Evolutionary conservation across 495 filamentous ascomycete species (phyloP), one percentile per base, ranked within the genome.

Genomic region (Penicillium ochrochloron): DNA sequence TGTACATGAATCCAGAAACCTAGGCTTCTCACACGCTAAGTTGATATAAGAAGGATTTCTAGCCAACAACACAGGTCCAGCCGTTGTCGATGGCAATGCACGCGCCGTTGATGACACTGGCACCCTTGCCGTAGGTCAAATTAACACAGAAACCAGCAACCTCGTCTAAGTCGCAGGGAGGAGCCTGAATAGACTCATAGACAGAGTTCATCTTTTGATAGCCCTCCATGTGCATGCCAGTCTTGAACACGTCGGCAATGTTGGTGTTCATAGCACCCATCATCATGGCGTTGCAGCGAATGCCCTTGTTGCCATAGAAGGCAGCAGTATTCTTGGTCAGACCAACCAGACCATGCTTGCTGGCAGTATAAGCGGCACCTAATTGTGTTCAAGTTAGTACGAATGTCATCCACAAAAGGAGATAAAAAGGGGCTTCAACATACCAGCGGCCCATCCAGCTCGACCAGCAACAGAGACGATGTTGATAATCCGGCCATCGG

Each of bases 271-370:
- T 87, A 10, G 69, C 83, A 23, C 86, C 87, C 50, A 85, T 70
- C 73, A 83, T 73, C 57, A 89, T 71, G 0, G 83, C 85, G 41
- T 88, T 80, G 64, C 78, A 82, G 51, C 81, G 79, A 68, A 90
- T 87, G 23, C 84, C 83, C 71, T 85, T 83, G 42, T 72, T 75
- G 0, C 78, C 82, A 70, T 89, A 89, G 72, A 75, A 85, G 0
- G 81, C 78, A 2, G 86, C 86, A 33, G 86, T 89, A 70, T 82
- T 88, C 73, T 89, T 88, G 25, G 87, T 89, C 63, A 88, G 72
- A 5, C 85, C 87, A 14, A 87, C 66, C 17, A 89, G 67, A 6
- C 64, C 64, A 46, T 70, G 64, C 34, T 70, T 70, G 39, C 65
- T 67, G 33, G 64, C 61, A 35, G 64, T 67, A 31, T 67, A 65